A percentile compares a stretch with the other conserved stretches of the same genome.
Conservation (phyloP, 805 yeast species). For the Saccharomycopsis sp. region DNA sequence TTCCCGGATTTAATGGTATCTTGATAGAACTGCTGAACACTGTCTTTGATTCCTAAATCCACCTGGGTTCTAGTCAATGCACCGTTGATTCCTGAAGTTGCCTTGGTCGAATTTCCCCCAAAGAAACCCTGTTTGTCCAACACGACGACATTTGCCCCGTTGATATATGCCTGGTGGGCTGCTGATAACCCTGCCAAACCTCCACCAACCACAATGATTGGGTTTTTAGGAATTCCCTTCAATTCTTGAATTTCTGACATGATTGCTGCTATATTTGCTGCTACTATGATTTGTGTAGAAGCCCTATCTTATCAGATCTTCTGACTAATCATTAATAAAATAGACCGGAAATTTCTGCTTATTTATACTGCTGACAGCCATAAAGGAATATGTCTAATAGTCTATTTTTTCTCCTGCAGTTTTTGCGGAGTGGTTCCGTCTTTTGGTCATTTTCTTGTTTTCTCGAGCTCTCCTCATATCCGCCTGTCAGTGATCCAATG, state of each 20-base stretch:
- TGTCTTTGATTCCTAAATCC: conserved; percentile 42
- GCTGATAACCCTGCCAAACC: conserved; percentile 61
- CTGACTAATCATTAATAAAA: too few species aligned
- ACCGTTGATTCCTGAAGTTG: conserved; percentile 70
- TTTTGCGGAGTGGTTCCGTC: background rate
- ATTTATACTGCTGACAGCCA: background rate
- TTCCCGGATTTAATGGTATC: conserved; percentile 68
- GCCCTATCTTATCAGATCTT: too few species aligned
- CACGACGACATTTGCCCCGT: conserved; percentile 48
- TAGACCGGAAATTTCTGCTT: background rate
- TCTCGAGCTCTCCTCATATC: background rate
- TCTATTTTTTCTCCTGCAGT: background rate
- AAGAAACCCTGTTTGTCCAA: conserved; percentile 55
- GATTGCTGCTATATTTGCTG: background rate
- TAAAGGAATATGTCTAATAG: background rate
- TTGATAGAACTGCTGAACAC: conserved; percentile 49
- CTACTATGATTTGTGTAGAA: background rate
- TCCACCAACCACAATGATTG: conserved; percentile 52
- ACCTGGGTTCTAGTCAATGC: conserved; percentile 59
- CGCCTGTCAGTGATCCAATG: background rate
- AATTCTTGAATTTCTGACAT: conserved; percentile 15
- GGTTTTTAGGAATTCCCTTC: conserved; percentile 15
- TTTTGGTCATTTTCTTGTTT: background rate
- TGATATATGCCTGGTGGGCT: conserved; percentile 47
- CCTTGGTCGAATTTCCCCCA: conserved; percentile 62